Conservation (phyloP, 2,329 filamentous ascomycete species). For the Hortaea werneckii region DNA sequence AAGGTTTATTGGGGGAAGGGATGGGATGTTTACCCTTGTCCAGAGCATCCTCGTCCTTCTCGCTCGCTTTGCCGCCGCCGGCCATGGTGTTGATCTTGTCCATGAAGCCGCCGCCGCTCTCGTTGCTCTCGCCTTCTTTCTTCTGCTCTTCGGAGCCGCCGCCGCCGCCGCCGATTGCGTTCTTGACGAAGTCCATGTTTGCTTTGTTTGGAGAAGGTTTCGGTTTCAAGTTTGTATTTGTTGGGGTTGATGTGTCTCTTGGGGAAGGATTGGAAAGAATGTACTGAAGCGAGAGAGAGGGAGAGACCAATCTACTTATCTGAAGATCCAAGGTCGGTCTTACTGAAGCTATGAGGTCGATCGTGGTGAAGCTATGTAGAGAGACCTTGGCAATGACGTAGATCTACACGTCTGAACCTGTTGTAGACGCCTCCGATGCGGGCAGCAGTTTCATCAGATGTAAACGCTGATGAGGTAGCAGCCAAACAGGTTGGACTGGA, state of each 20-base stretch:
- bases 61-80: slow-evolving; percentile 62
- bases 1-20: not conserved
- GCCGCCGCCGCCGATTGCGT: slow-evolving; percentile 31
- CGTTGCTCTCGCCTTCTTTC: slow-evolving; percentile 19
- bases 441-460: too few relatives aligned
- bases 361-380: too few relatives aligned
- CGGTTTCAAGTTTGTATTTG: not conserved
- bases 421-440: too few relatives aligned
- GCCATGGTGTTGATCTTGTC: slow-evolving; percentile 62
- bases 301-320: not conserved
- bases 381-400: too few relatives aligned
- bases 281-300: not conserved
- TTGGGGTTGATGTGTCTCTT: not conserved
- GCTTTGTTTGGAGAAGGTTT: not conserved
- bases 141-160: slow-evolving; percentile 21
- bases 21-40: slow-evolving; percentile 59
- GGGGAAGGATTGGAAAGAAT: not conserved
- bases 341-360: too few relatives aligned
- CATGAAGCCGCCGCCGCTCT: slow-evolving; percentile 33
- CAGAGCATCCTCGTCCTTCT: slow-evolving; percentile 65
- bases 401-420: too few relatives aligned
- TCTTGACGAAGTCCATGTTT: slow-evolving; percentile 40
- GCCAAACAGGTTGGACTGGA: too few relatives aligned
- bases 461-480: too few relatives aligned
- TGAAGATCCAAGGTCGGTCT: too few relatives aligned